Evolutionary conservation across 192 early-diverging fungal genomes (phyloP).

Genomic region (Coemansia asiatica): DNA sequence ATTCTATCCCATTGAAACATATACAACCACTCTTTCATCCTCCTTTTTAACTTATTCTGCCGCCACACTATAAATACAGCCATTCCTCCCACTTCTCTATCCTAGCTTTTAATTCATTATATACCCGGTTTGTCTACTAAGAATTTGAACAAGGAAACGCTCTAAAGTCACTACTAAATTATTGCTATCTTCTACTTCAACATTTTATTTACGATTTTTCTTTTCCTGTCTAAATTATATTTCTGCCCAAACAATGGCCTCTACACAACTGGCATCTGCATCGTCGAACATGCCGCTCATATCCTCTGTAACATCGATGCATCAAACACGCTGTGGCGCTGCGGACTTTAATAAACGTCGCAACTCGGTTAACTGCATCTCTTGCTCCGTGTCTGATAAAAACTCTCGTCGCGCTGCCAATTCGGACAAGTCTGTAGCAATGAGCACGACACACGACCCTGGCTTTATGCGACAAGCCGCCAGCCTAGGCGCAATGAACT

Average conservation of each 20-base stretch:
- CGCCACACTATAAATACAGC: neutral
- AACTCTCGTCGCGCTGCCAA: neutral
- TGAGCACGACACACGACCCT: constrained; percentile 52
- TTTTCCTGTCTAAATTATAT: too few relatives aligned
- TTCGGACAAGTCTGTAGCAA: constrained; percentile 34
- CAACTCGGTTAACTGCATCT: constrained; percentile 36
- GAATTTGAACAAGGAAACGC: neutral
- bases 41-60: neutral
- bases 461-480: constrained; percentile 53
- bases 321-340: neutral
- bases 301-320: constrained; percentile 5
- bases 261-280: constrained; percentile 24
- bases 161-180: neutral
- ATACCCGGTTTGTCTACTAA: neutral
- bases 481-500: constrained; percentile 53
- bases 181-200: neutral
- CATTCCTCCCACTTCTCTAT: neutral
- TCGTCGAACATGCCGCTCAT: constrained; percentile 10
- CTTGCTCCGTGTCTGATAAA: neutral
- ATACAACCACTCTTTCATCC: neutral
- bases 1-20: neutral
- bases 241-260: constrained; percentile 37
- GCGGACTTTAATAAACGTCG: constrained; percentile 27
- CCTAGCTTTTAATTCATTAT: too few relatives aligned
- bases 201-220: neutral